phyloP scores from a whole-genome alignment of 1,139 yeast genomes.

The Pichia kudriavzevii region DNA sequence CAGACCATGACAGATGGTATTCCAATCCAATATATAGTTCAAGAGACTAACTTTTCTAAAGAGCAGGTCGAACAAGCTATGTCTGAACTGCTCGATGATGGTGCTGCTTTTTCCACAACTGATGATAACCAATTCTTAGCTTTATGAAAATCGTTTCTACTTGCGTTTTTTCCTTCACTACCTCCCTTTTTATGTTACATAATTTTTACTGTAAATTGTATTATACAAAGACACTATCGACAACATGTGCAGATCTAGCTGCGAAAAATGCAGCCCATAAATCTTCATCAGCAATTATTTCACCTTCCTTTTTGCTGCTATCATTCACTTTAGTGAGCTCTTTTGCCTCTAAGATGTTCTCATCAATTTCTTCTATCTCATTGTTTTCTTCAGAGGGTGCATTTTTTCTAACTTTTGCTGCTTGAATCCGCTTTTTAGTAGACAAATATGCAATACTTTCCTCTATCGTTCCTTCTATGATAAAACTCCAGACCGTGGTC shows the following conservation, averaged over 20 bases:
- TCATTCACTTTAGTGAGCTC: conserved; percentile 31
- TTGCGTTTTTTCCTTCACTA: background rate
- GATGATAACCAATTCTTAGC: conserved; percentile 29
- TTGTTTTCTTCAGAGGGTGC: background rate
- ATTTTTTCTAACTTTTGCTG: conserved; percentile 26
- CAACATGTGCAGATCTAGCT: conserved; percentile 22
- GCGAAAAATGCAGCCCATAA: conserved; percentile 55
- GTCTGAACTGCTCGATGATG: conserved; percentile 51
- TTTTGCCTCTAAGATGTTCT: conserved; percentile 29
- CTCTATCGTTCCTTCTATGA: conserved; percentile 80
- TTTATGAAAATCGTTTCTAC: conserved; percentile 7
- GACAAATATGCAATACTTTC: conserved; percentile 67
- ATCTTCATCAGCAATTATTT: conserved; percentile 36
- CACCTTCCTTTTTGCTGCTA: conserved; percentile 6
- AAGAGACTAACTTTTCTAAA: conserved; percentile 42
- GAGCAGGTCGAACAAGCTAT: conserved; percentile 33
- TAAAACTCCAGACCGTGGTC: conserved; percentile 89
- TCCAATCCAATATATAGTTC: conserved; percentile 54
- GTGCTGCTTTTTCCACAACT: conserved; percentile 58
- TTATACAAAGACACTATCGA: conserved; percentile 16
- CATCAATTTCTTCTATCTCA: conserved; percentile 4
- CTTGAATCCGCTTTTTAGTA: conserved; percentile 41
- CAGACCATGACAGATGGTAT: conserved; percentile 66
- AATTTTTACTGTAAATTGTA: background rate
- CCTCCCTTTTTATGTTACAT: background rate